phyloP scores from a whole-genome alignment of 2,329 filamentous ascomycete species.

The Cercospora sp. region DNA sequence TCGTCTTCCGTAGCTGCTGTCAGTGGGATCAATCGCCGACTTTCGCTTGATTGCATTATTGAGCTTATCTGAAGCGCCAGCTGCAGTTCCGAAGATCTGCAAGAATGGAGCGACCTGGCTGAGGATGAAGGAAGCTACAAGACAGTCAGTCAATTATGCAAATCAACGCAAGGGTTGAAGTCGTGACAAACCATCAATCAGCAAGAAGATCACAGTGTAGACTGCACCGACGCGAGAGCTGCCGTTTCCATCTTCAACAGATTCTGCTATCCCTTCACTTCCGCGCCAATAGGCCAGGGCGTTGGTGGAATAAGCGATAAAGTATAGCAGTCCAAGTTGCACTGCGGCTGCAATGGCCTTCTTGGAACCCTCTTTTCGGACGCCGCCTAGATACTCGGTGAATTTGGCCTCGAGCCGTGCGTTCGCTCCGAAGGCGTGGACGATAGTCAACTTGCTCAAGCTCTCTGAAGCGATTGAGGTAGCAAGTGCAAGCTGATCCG shows the following conservation, averaged over 20 bases:
- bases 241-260: constrained; percentile 31
- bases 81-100: not conserved
- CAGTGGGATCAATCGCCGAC: not conserved
- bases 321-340: constrained; percentile 64
- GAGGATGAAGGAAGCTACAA: not conserved
- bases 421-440: constrained; percentile 56
- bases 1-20: not conserved
- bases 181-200: constrained; percentile 48
- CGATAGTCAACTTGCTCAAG: constrained; percentile 54
- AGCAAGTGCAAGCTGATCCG: constrained; percentile 56
- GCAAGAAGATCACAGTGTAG: constrained; percentile 57
- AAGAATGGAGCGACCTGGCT: not conserved
- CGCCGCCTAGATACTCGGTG: constrained; percentile 51
- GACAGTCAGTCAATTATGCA: not conserved
- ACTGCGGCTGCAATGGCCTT: constrained; percentile 59
- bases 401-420: constrained; percentile 62
- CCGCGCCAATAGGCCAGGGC: constrained; percentile 69
- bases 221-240: constrained; percentile 45
- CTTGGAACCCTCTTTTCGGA: constrained; percentile 56
- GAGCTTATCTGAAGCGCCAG: not conserved
- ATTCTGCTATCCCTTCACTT: constrained; percentile 55
- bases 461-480: constrained; percentile 64
- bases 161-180: not conserved
- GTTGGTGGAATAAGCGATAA: constrained; percentile 67
- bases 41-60: not conserved